These are phyloP conservation scores for Leishmania tarentolae DNA, from an alignment of 208 protist species.

Conservation along the genomic window DNA sequence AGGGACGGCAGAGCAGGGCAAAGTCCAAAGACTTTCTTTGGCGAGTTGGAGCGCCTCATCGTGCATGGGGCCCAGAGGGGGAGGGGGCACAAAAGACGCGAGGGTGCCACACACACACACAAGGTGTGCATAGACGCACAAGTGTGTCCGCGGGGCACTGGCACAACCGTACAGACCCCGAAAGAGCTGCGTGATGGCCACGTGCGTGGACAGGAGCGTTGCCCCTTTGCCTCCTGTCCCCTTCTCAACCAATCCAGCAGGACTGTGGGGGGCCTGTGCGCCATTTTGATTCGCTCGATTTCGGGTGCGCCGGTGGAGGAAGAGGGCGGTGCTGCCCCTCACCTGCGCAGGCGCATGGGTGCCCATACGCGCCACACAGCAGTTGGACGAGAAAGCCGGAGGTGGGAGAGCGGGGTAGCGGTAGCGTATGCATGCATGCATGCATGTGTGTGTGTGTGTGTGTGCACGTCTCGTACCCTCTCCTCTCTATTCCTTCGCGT, in stretches of 20 bases:
- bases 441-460: background rate
- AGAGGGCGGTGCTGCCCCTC: conserved; percentile 3
- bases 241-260: background rate
- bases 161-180: background rate
- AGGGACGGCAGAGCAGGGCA: no score
- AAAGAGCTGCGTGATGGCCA: background rate
- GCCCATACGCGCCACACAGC: background rate
- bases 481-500: background rate
- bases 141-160: background rate
- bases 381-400: background rate
- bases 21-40: background rate
- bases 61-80: background rate
- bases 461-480: background rate
- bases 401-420: background rate
- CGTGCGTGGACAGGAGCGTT: background rate
- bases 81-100: background rate
- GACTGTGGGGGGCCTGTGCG: background rate
- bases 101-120: background rate
- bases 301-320: background rate
- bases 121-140: background rate
- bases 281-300: background rate
- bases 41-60: background rate
- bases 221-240: background rate
- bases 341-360: background rate
- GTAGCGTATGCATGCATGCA: background rate